Percentiles rank a stretch among this genome's conserved stretches.
phyloP scores from a whole-genome alignment of 768 basidiomycete genomes.

The Sutorius australiensis region DNA sequence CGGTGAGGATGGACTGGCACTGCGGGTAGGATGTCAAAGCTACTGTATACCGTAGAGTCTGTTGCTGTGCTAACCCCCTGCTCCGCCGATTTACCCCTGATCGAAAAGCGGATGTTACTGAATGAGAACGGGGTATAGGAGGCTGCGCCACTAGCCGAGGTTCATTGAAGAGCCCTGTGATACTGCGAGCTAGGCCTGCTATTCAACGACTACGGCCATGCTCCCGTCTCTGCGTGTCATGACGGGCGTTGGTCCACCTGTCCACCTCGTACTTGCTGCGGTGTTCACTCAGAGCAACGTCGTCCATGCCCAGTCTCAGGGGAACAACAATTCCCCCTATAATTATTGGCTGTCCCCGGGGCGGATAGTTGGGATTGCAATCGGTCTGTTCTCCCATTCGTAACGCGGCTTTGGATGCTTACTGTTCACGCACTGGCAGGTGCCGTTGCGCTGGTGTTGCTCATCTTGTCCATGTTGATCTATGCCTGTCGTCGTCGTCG shows the following conservation, averaged over 20 bases:
- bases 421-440: constrained; percentile 5
- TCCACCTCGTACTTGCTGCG: not conserved
- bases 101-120: not conserved
- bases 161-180: not conserved
- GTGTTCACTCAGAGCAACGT: constrained; percentile 3
- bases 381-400: constrained; percentile 19
- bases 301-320: constrained; percentile 13
- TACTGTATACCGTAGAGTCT: no score
- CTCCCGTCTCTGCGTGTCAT: not conserved
- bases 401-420: not conserved
- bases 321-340: not conserved
- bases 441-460: not conserved
- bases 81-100: not conserved
- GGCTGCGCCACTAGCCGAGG: not conserved
- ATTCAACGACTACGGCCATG: constrained; percentile 1
- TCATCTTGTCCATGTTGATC: constrained; percentile 6
- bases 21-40: no score
- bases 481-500: constrained; percentile 9
- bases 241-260: not conserved
- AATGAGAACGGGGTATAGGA: not conserved
- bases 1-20: no score
- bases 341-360: constrained; percentile 23
- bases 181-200: no score
- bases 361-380: constrained; percentile 23
- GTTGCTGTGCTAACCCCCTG: no score